phyloP scores from a whole-genome alignment of 1,284 basidiomycete genomes.

The Ustilago xerochloae region DNA sequence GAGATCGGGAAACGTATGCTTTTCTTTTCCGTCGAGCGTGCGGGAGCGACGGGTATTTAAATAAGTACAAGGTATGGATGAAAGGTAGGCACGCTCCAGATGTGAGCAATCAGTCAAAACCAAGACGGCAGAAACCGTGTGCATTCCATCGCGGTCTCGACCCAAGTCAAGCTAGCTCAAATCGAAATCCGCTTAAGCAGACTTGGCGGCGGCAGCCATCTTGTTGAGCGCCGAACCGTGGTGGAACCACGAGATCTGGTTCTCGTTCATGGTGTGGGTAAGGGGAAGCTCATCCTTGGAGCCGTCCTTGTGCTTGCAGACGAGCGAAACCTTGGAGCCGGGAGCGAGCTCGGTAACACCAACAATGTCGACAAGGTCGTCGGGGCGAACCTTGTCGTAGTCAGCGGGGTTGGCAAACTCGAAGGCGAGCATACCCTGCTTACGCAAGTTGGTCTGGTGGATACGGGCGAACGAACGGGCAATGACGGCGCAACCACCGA shows the following conservation, averaged over 20 bases:
- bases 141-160: no score
- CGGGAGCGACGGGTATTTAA: conserved; percentile 10
- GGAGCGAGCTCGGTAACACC: conserved; percentile 64
- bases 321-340: conserved; percentile 60
- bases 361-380: conserved; percentile 62
- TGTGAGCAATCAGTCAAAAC: neutral
- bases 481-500: conserved; percentile 94
- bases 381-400: conserved; percentile 65
- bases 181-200: conserved; percentile 22
- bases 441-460: conserved; percentile 95
- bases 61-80: conserved; percentile 29
- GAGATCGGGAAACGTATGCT: conserved; percentile 4
- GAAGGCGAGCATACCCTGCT: conserved; percentile 65
- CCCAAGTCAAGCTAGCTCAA: neutral
- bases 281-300: conserved; percentile 63
- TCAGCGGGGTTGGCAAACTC: conserved; percentile 64
- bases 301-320: conserved; percentile 66
- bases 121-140: no score
- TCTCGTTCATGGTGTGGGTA: conserved; percentile 66
- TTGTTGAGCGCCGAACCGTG: conserved; percentile 66
- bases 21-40: conserved; percentile 27
- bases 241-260: conserved; percentile 68
- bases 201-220: conserved; percentile 61
- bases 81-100: conserved; percentile 4
- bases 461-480: conserved; percentile 97